phyloP scores from a whole-genome alignment of 257 asterid genomes.

The Nicotiana noctiflora region DNA sequence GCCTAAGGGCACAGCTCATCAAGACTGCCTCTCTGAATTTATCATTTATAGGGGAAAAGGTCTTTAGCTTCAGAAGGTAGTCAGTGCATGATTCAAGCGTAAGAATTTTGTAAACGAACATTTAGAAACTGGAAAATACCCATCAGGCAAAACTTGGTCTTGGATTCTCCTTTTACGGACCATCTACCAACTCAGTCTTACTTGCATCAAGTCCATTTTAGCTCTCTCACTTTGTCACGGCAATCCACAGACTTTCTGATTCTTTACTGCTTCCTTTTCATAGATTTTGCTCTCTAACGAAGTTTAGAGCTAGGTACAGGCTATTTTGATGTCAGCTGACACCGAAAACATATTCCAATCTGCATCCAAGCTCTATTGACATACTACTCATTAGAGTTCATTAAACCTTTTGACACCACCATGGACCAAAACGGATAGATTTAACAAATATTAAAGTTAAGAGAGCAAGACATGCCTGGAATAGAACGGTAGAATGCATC shows the following conservation, averaged over 20 bases:
- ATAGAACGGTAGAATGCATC: slow-evolving; percentile 41
- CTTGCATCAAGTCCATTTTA: background rate
- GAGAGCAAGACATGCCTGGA: slow-evolving; percentile 23
- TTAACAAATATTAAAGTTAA: background rate
- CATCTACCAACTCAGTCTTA: background rate
- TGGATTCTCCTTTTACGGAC: background rate
- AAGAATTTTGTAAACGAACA: too few relatives aligned
- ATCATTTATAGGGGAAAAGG: too few relatives aligned
- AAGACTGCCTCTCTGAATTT: too few relatives aligned
- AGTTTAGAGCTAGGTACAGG: background rate
- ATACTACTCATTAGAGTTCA: background rate
- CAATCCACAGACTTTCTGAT: background rate
- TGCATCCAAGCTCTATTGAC: background rate
- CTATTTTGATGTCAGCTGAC: background rate
- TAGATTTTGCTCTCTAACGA: background rate
- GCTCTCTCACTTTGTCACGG: background rate
- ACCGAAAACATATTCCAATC: background rate
- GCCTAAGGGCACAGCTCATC: too few relatives aligned
- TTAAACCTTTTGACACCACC: background rate
- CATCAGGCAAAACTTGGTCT: too few relatives aligned
- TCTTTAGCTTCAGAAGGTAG: too few relatives aligned
- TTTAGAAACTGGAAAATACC: too few relatives aligned
- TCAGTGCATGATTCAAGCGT: too few relatives aligned
- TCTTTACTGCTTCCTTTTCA: background rate
- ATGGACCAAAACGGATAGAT: background rate